Evolutionary conservation across 345 rosid genomes (phyloP).

Genomic region (Ceriops zippeliana): DNA sequence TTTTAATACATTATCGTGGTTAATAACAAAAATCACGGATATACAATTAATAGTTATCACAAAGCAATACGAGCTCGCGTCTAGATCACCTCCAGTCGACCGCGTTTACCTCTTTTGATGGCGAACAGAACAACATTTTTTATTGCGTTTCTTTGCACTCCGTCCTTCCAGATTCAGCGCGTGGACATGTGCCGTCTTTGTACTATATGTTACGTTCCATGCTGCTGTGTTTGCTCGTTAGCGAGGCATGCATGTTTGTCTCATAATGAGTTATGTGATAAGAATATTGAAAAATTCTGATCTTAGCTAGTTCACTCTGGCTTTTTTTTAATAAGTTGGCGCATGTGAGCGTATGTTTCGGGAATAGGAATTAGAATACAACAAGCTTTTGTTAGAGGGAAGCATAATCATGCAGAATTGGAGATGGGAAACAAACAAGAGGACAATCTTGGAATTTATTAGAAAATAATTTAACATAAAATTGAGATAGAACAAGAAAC

Average conservation of each 20-base stretch:
- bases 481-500: too few relatives aligned
- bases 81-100: too few relatives aligned
- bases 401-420: background rate
- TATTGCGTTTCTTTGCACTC: constrained; percentile 28
- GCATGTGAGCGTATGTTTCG: constrained; percentile 5
- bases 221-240: constrained; percentile 15
- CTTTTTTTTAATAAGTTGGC: background rate
- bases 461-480: too few relatives aligned
- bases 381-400: background rate
- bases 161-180: constrained; percentile 29
- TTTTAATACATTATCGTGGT: too few relatives aligned
- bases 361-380: background rate
- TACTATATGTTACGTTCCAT: constrained; percentile 24
- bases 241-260: background rate
- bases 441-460: too few relatives aligned
- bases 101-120: too few relatives aligned
- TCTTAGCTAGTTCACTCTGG: background rate
- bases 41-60: too few relatives aligned
- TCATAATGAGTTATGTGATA: background rate
- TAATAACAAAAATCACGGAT: too few relatives aligned
- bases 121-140: background rate
- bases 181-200: constrained; percentile 15
- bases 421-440: background rate
- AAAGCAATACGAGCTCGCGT: too few relatives aligned
- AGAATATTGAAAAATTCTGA: background rate